These are phyloP conservation scores for Fusarium sublunatum DNA, from an alignment of 2,329 filamentous ascomycete species.

Conservation along the genomic window DNA sequence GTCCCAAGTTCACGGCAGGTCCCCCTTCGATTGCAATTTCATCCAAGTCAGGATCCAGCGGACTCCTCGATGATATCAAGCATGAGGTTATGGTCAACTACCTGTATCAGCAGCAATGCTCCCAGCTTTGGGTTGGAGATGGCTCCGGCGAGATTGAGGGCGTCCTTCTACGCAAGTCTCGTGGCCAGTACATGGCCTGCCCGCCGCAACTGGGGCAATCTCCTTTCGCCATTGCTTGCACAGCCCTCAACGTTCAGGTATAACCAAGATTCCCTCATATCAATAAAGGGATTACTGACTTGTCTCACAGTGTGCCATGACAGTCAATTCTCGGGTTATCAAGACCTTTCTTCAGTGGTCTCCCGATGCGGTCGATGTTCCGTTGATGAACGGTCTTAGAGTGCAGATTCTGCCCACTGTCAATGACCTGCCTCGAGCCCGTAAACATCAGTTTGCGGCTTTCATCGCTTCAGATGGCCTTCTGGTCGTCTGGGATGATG, in stretches of 20 bases:
- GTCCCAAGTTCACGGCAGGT: constrained; percentile 61
- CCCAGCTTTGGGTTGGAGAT: constrained; percentile 78
- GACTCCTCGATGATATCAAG: constrained; percentile 77
- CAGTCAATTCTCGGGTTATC: constrained; percentile 82
- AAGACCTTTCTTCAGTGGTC: constrained; percentile 81
- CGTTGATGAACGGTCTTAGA: constrained; percentile 79
- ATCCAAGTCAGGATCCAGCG: constrained; percentile 55
- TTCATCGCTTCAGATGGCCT: constrained; percentile 78
- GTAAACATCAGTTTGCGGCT: constrained; percentile 84
- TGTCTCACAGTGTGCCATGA: constrained; percentile 75
- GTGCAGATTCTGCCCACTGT: constrained; percentile 80
- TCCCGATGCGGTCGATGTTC: constrained; percentile 78
- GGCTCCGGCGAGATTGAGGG: constrained; percentile 76
- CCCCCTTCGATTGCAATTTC: constrained; percentile 66
- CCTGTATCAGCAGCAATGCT: constrained; percentile 82
- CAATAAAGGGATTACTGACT: not conserved
- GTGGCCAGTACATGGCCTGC: constrained; percentile 78
- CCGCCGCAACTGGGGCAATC: constrained; percentile 73
- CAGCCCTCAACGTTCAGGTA: constrained; percentile 78
- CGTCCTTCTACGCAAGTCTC: constrained; percentile 75
- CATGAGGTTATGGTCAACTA: constrained; percentile 88
- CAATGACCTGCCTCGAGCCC: constrained; percentile 74
- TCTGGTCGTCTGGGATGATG: constrained; percentile 85
- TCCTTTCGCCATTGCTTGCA: constrained; percentile 71
- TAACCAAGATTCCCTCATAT: constrained; percentile 33